Evolutionary conservation across 164 flowering plant genomes (phyloP).

Genomic region (Umbilicus rupestris): DNA sequence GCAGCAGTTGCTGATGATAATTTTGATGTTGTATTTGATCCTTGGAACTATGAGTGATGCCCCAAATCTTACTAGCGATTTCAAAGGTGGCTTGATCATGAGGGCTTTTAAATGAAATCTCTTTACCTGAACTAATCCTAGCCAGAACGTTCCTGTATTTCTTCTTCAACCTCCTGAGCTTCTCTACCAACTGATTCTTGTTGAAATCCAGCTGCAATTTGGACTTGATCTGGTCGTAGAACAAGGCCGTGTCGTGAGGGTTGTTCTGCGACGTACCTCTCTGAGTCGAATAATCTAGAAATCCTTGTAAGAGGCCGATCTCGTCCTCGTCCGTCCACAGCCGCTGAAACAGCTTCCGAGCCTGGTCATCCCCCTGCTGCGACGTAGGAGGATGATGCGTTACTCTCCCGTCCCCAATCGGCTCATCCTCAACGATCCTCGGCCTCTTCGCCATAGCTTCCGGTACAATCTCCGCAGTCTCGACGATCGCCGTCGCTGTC

Average conservation of each 20-base stretch:
- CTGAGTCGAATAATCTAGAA: conserved; percentile 51
- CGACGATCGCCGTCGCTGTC: neutral
- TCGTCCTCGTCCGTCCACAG: conserved; percentile 97
- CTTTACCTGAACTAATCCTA: conserved; percentile 62
- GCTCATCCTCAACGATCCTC: neutral
- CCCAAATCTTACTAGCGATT: conserved; percentile 86
- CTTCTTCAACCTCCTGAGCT: conserved; percentile 82
- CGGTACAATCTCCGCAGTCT: neutral
- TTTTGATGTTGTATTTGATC: neutral
- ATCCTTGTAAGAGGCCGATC: conserved; percentile 84
- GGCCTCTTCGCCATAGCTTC: neutral
- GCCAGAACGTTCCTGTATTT: conserved; percentile 66
- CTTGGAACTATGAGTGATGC: conserved; percentile 9
- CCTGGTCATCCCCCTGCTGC: conserved; percentile 36
- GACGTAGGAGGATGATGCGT: too few relatives aligned
- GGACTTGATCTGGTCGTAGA: conserved; percentile 86
- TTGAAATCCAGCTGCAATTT: conserved; percentile 81
- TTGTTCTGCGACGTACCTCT: conserved; percentile 29
- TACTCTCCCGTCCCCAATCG: too few relatives aligned
- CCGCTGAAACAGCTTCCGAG: conserved; percentile 68
- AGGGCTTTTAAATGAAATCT: conserved; percentile 60
- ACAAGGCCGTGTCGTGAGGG: conserved; percentile 68
- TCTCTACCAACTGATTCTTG: conserved; percentile 90
- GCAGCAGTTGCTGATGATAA: neutral
- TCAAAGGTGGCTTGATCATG: conserved; percentile 96